These are phyloP conservation scores for Serendipita vermifera DNA, from an alignment of 768 basidiomycete species.

Conservation along the genomic window DNA sequence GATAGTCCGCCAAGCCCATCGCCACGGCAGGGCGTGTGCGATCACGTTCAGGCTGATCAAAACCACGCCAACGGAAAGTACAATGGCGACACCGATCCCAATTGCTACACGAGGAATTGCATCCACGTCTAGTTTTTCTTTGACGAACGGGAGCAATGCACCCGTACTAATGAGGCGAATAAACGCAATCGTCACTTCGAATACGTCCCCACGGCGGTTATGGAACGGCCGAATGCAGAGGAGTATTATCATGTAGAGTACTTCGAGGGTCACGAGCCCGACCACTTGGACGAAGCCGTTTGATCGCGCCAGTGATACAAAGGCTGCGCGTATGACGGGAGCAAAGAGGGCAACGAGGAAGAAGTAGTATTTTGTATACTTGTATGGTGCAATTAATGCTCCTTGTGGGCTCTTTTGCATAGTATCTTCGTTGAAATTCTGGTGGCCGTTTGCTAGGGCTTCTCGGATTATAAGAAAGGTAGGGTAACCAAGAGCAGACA, in stretches of 20 bases:
- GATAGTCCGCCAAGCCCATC: too few species aligned
- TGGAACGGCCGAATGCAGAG: slow-evolving; percentile 27
- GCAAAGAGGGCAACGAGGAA: slow-evolving; percentile 39
- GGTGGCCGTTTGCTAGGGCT: too few species aligned
- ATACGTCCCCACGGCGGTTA: slow-evolving; percentile 49
- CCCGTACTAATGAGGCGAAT: slow-evolving; percentile 57
- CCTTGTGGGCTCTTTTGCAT: slow-evolving; percentile 15
- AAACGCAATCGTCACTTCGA: slow-evolving; percentile 51
- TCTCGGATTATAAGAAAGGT: slow-evolving; percentile 27
- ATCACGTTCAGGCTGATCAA: slow-evolving; percentile 55
- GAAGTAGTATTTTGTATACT: slow-evolving; percentile 54
- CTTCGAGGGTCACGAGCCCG: slow-evolving; percentile 52
- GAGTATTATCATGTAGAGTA: slow-evolving; percentile 39
- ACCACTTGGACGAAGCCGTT: slow-evolving; percentile 59
- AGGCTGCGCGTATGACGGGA: slow-evolving; percentile 50
- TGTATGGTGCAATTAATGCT: slow-evolving; percentile 41
- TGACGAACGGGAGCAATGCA: slow-evolving; percentile 62
- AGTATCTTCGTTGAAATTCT: slow-evolving; percentile 24
- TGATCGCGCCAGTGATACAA: slow-evolving; percentile 52
- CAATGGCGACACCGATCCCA: slow-evolving; percentile 57
- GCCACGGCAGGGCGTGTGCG: slow-evolving; percentile 27
- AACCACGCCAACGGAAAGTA: slow-evolving; percentile 58
- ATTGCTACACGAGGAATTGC: slow-evolving; percentile 75
- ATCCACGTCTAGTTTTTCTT: slow-evolving; percentile 41
- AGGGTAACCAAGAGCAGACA: slow-evolving; percentile 37